phyloP scores from a whole-genome alignment of 768 basidiomycete species.

The Melanogaster broomeanus region DNA sequence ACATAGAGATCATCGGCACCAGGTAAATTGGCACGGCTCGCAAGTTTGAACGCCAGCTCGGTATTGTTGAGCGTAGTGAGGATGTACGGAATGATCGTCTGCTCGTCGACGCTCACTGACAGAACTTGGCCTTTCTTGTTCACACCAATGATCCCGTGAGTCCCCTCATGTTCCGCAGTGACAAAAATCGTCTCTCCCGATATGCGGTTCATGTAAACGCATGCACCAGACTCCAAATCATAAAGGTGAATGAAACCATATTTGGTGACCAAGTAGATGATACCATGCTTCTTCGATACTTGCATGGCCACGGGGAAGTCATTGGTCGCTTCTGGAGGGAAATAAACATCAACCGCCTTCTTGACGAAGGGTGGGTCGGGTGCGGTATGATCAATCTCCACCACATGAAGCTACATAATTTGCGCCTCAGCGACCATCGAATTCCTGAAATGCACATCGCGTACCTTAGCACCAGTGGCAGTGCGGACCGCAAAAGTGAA shows the following conservation, averaged over 20 bases:
- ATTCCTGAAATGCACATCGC: conserved; percentile 19
- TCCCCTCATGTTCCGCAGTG: conserved; percentile 92
- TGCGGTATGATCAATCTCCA: conserved; percentile 95
- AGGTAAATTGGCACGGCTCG: conserved; percentile 92
- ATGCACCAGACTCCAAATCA: conserved; percentile 95
- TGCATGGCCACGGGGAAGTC: conserved; percentile 99
- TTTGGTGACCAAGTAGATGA: conserved; percentile 97
- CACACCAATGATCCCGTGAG: conserved; percentile 96
- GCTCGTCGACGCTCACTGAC: conserved; percentile 95
- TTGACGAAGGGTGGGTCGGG: conserved; percentile 93
- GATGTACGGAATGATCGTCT: conserved; percentile 94
- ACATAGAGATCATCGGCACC: conserved; percentile 97
- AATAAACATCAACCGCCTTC: conserved; percentile 98
- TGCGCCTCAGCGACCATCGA: conserved; percentile 7
- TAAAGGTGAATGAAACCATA: conserved; percentile 99
- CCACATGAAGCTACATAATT: conserved; percentile 83
- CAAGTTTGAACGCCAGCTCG: conserved; percentile 96
- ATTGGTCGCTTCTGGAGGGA: conserved; percentile 96
- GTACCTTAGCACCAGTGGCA: conserved; percentile 95
- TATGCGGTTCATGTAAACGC: conserved; percentile 99
- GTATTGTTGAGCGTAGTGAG: conserved; percentile 93
- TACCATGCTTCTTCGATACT: conserved; percentile 94
- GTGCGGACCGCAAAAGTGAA: conserved; percentile 96
- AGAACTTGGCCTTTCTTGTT: conserved; percentile 99
- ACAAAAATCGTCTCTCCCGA: conserved; percentile 99